Percentiles rank a stretch among this genome's conserved stretches.
These are phyloP conservation scores for Penicillium sp. DNA, from an alignment of 2,329 filamentous ascomycete species.

Conservation along the genomic window DNA sequence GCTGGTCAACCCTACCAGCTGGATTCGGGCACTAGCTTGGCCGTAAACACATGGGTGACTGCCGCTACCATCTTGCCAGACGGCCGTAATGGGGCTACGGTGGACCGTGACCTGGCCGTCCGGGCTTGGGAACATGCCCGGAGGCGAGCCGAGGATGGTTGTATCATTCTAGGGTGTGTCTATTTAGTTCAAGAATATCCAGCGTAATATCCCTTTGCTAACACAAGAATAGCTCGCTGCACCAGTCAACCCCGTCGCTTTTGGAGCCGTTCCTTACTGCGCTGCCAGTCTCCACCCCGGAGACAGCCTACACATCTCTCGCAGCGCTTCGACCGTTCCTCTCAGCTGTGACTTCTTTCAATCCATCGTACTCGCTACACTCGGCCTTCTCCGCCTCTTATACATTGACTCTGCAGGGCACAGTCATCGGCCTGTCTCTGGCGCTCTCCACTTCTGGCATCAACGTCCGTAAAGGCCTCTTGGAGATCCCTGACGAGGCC, in stretches of 20 bases:
- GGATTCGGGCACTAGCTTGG: conserved; percentile 87
- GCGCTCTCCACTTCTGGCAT: conserved; percentile 87
- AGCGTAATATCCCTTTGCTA: conserved; percentile 13
- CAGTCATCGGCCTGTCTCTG: conserved; percentile 74
- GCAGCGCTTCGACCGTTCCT: conserved; percentile 85
- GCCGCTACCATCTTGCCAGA: conserved; percentile 73
- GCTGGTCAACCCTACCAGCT: conserved; percentile 82
- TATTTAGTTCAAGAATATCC: background rate
- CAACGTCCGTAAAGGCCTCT: conserved; percentile 78
- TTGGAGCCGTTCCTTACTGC: conserved; percentile 80
- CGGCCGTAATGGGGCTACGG: conserved; percentile 73
- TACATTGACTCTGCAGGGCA: conserved; percentile 80
- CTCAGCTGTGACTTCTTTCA: conserved; percentile 83
- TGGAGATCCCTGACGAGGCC: conserved; percentile 77
- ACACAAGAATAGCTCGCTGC: conserved; percentile 70
- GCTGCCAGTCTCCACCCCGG: conserved; percentile 79
- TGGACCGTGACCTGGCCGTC: conserved; percentile 78
- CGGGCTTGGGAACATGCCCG: conserved; percentile 96
- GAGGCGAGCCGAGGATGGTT: conserved; percentile 92
- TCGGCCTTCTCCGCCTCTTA: conserved; percentile 80
- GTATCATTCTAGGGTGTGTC: conserved; percentile 82
- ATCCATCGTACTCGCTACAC: conserved; percentile 82
- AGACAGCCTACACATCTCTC: conserved; percentile 76
- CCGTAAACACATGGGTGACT: conserved; percentile 95
- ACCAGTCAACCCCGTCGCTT: conserved; percentile 85